These are phyloP conservation scores for Aspergillus neoniger DNA, from an alignment of 2,329 filamentous ascomycete species.

Conservation along the genomic window DNA sequence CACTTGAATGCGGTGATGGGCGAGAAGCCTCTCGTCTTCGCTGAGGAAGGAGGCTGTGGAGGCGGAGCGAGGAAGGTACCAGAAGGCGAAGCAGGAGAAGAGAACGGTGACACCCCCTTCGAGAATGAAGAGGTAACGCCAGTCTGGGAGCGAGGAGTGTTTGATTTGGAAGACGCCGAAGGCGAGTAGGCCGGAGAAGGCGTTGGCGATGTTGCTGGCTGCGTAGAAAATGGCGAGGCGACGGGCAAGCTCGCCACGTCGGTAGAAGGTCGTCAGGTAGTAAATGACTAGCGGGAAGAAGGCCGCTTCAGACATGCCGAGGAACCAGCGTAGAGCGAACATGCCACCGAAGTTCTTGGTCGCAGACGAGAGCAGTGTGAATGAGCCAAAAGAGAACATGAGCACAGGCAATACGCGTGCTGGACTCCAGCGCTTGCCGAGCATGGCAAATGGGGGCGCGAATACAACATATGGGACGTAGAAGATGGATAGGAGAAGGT, in stretches of 20 bases:
- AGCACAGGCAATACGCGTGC: constrained; percentile 64
- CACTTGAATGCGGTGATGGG: constrained; percentile 72
- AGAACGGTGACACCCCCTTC: constrained; percentile 62
- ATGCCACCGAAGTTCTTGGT: constrained; percentile 65
- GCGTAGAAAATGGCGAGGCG: constrained; percentile 75
- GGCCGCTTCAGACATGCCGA: constrained; percentile 67
- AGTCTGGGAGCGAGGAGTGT: constrained; percentile 49
- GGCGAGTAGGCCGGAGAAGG: constrained; percentile 62
- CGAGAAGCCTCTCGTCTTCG: constrained; percentile 66
- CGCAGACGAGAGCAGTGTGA: constrained; percentile 62
- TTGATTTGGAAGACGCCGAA: constrained; percentile 64
- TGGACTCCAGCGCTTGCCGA: constrained; percentile 69
- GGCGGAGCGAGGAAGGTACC: constrained; percentile 67
- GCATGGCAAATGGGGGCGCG: constrained; percentile 65
- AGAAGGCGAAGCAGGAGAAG: constrained; percentile 65
- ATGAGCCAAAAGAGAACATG: constrained; percentile 68
- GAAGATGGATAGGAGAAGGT: constrained; percentile 70
- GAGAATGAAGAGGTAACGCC: constrained; percentile 59
- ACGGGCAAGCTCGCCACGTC: constrained; percentile 68
- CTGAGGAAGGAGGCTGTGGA: constrained; percentile 66
- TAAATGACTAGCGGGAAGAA: constrained; percentile 72
- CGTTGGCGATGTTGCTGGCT: constrained; percentile 71
- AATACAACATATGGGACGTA: constrained; percentile 74
- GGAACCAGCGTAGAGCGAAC: constrained; percentile 68
- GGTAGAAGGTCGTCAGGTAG: constrained; percentile 68